Percentiles rank a stretch among this genome's conserved stretches.
phyloP scores from a whole-genome alignment of 2,329 filamentous ascomycete species.

The Elsinoe ampelina region DNA sequence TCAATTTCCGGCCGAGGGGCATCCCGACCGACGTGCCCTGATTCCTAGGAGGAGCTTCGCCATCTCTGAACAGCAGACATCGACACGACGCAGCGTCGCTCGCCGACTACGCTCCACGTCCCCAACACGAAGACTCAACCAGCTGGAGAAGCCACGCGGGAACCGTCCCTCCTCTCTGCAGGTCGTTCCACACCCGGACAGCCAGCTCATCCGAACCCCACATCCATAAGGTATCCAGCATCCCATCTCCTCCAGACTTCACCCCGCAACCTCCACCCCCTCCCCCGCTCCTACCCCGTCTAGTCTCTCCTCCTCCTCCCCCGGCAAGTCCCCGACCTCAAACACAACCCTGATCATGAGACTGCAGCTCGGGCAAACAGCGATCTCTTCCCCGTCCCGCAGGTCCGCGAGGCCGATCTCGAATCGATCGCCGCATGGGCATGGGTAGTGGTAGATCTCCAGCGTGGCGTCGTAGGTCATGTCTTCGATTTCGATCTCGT shows the following conservation, averaged over 20 bases:
- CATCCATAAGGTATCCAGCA: no score
- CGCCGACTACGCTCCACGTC: no score
- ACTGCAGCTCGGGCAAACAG: constrained; percentile 95
- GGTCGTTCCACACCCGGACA: no score
- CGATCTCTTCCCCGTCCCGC: constrained; percentile 82
- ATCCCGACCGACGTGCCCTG: no score
- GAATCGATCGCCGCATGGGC: constrained; percentile 94
- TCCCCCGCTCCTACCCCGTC: neutral
- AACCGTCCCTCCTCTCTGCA: no score
- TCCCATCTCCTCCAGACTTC: neutral
- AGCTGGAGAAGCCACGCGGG: no score
- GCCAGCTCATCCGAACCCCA: no score
- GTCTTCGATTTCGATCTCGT: constrained; percentile 97
- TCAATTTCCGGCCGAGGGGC: no score
- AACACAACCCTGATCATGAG: constrained; percentile 95
- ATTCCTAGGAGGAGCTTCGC: no score
- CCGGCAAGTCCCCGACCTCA: constrained; percentile 38
- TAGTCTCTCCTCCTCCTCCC: neutral
- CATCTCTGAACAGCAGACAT: no score
- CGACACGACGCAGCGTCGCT: no score
- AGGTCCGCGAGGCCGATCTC: constrained; percentile 80
- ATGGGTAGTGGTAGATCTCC: constrained; percentile 91
- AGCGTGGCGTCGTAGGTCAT: constrained; percentile 80
- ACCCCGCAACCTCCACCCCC: neutral
- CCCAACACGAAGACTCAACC: no score